Conservation (phyloP, 2,329 filamentous ascomycete genomes). For the Gyromitra esculenta region DNA sequence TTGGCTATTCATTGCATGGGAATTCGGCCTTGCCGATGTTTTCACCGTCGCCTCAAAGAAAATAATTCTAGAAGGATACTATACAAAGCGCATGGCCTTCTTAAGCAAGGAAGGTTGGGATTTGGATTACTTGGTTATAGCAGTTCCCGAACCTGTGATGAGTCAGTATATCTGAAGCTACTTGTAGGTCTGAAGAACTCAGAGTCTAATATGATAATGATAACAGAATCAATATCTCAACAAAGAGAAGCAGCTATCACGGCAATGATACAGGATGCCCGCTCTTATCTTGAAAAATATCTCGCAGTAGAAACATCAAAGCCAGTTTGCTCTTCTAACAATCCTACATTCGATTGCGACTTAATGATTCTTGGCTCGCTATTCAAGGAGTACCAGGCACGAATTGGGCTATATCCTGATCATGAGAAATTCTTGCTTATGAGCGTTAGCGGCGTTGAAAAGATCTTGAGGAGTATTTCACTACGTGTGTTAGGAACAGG, state of each 20-base stretch:
- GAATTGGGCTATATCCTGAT: conserved; percentile 21
- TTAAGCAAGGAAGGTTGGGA: conserved; percentile 10
- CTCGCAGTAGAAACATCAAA: neutral
- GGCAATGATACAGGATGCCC: conserved; percentile 12
- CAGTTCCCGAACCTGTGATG: conserved; percentile 23
- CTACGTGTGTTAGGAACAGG: conserved; percentile 10
- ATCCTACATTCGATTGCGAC: conserved; percentile 35
- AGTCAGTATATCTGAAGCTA: conserved; percentile 8
- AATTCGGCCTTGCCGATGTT: conserved; percentile 21
- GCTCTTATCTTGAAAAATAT: conserved; percentile 20
- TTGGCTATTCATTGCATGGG: conserved; percentile 43
- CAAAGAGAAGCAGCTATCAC: conserved; percentile 8
- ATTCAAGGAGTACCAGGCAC: conserved; percentile 22
- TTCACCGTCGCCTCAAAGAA: conserved; percentile 23
- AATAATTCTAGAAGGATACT: conserved; percentile 38
- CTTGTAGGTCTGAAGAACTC: neutral
- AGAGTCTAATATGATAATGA: neutral
- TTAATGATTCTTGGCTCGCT: conserved; percentile 35
- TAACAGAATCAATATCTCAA: conserved; percentile 25
- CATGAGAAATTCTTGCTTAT: conserved; percentile 38
- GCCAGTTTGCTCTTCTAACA: conserved; percentile 8
- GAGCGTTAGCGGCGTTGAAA: conserved; percentile 24
- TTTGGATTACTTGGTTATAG: conserved; percentile 14
- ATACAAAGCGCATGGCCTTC: conserved; percentile 3
- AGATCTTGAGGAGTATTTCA: conserved; percentile 17